phyloP scores from a whole-genome alignment of 1,284 basidiomycete species.

The Malassezia brasiliensis region DNA sequence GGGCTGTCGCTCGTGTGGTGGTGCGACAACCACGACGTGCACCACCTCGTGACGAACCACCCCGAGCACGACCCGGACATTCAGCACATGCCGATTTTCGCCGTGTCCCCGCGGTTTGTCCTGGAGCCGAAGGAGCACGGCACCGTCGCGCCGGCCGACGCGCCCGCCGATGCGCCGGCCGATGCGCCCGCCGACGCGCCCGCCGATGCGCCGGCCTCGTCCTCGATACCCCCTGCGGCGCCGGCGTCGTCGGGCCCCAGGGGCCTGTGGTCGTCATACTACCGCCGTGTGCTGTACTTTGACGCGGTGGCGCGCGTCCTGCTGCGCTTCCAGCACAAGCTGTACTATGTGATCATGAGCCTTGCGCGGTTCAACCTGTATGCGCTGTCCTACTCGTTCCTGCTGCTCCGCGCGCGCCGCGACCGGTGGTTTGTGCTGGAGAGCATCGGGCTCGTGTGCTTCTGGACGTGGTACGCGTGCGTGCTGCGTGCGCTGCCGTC shows the following conservation, averaged over 20 bases:
- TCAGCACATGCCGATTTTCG: slow-evolving; percentile 92
- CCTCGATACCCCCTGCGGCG: too few species aligned
- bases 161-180: too few species aligned
- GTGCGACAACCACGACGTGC: slow-evolving; percentile 95
- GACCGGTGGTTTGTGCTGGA: slow-evolving; percentile 53
- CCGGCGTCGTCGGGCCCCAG: too few species aligned
- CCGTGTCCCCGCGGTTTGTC: slow-evolving; percentile 60
- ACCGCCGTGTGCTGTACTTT: slow-evolving; percentile 75
- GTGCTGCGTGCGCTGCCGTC: slow-evolving; percentile 59
- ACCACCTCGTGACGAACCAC: slow-evolving; percentile 94
- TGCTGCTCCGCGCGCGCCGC: slow-evolving; percentile 55
- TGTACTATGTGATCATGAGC: slow-evolving; percentile 85
- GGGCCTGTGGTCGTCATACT: slow-evolving; percentile 80
- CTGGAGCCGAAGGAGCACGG: background rate
- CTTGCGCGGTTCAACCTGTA: slow-evolving; percentile 95
- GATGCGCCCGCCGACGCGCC: too few species aligned
- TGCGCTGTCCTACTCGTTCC: slow-evolving; percentile 69
- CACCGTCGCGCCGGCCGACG: background rate
- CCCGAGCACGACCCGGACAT: slow-evolving; percentile 86
- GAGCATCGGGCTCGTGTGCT: slow-evolving; percentile 60
- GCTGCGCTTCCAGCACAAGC: slow-evolving; percentile 72
- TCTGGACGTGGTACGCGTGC: slow-evolving; percentile 65
- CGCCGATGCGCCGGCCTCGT: too few species aligned
- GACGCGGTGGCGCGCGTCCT: slow-evolving; percentile 63
- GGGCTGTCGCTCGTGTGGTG: slow-evolving; percentile 95